A percentile compares a stretch with the other conserved stretches of the same genome.
phyloP scores from a whole-genome alignment of 129 eudicot genomes.

The Saposhnikovia divaricata region DNA sequence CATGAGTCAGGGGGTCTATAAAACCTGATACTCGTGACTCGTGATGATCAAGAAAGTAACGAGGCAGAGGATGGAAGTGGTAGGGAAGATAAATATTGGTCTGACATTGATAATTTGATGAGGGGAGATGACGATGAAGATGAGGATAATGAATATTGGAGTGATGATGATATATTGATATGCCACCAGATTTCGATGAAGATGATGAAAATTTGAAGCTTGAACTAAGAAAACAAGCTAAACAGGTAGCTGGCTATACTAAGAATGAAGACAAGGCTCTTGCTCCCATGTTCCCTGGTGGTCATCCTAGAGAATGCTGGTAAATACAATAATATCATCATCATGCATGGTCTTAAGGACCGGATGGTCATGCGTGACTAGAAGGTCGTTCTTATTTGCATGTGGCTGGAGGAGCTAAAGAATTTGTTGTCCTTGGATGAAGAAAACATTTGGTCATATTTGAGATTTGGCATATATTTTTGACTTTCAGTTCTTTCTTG shows the following conservation, averaged over 20 bases:
- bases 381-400: background rate
- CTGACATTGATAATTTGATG: slow-evolving; percentile 56
- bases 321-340: slow-evolving; percentile 22
- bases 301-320: slow-evolving; percentile 94
- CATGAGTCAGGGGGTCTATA: slow-evolving; percentile 39
- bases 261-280: slow-evolving; percentile 42
- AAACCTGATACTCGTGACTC: slow-evolving; percentile 26
- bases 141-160: slow-evolving; percentile 26
- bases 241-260: slow-evolving; percentile 13
- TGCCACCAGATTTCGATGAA: slow-evolving; percentile 77
- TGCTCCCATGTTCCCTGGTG: slow-evolving; percentile 68
- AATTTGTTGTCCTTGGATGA: background rate
- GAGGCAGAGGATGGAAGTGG: slow-evolving; percentile 34
- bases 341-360: background rate
- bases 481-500: background rate
- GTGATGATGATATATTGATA: slow-evolving; percentile 36
- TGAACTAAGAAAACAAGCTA: slow-evolving; percentile 32
- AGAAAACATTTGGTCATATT: background rate
- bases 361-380: background rate
- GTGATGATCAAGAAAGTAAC: slow-evolving; percentile 24
- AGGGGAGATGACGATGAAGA: slow-evolving; percentile 51
- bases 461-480: background rate
- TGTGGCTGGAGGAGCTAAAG: background rate
- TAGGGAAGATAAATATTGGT: slow-evolving; percentile 52
- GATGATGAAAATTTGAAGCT: slow-evolving; percentile 38